Evolutionary conservation across 345 rosid species (phyloP), one percentile per base, ranked within the genome.

Genomic region (Moricandia moricandioides): DNA sequence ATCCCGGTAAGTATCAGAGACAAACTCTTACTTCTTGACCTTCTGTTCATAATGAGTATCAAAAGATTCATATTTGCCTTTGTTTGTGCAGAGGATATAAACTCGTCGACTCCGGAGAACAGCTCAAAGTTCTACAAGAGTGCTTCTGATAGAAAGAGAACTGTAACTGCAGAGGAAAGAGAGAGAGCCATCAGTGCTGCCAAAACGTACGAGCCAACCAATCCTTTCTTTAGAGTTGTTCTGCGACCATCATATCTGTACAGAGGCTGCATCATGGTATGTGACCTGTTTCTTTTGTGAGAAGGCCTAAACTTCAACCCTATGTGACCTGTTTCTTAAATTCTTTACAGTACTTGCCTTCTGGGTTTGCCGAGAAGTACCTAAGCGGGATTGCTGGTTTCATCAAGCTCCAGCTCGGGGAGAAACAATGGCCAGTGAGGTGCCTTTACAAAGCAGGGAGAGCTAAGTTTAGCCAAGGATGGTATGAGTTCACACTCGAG

Each of bases 401-500:
- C 80, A 91, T 91, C 47, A 91, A 87, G 81, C 85, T 91, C 54
- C 92, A 91, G 83, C 84, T 84, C 34, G 72, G 91, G 31, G 87
- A 88, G 67, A 89, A 71, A 73, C 92, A 89, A 79, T 91, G 97
- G 97, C 86, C 94, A 16, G 97, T 91, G 51, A 87, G 97, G 37
- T 91, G 97, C 58, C 91, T 85, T 60, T 89, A 89, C 67, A 88
- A 78, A 84, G 97, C 89, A 57, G 97, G 97, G 62, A 83, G 88
- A 76, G 97, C 97, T 18, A 91, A 89, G 81, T 80, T 91, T 45
- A 89, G 94, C 78, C 92, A 85, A 78, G 97, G 97, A 63, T 91
- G 97, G 97, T 91, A 87, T 34, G 94, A 91, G 81, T 91, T 91
- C 81, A 82, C 94, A 3, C 66, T 87, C 80, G 92, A 91, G 84